Conservation (phyloP, 1,284 basidiomycete species). For the Coniferiporia sulphurascens region DNA sequence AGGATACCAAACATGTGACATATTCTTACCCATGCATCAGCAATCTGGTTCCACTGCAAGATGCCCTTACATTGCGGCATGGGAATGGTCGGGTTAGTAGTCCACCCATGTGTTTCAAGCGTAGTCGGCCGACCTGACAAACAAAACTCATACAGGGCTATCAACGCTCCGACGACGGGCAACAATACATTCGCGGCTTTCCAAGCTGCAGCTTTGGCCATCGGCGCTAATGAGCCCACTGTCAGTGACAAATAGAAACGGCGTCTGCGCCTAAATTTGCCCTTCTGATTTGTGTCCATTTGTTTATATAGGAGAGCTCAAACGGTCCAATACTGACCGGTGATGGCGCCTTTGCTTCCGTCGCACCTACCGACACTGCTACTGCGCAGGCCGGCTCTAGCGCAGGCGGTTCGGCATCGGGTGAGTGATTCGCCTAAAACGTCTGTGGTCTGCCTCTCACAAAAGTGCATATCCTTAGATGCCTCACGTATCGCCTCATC, state of each 20-base stretch:
- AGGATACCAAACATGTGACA: not conserved
- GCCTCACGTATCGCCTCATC: not conserved
- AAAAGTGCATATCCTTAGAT: not conserved
- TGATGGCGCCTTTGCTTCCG: constrained; percentile 36
- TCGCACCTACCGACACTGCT: constrained; percentile 23
- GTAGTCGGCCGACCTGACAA: not conserved
- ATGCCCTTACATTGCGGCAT: constrained; percentile 46
- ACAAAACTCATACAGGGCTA: constrained; percentile 33
- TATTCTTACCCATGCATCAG: constrained; percentile 26
- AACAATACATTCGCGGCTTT: constrained; percentile 48
- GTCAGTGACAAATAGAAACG: constrained; percentile 24
- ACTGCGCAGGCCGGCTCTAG: not conserved
- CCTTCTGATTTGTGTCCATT: not conserved
- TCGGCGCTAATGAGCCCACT: constrained; percentile 34
- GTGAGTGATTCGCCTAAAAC: not conserved
- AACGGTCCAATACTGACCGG: constrained; percentile 36
- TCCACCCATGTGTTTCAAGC: not conserved
- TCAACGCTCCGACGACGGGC: constrained; percentile 55
- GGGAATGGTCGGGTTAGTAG: constrained; percentile 50
- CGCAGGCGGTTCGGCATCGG: not conserved
- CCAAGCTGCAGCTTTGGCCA: constrained; percentile 38
- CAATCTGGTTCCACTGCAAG: constrained; percentile 67
- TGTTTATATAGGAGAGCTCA: constrained; percentile 32
- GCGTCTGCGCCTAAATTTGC: constrained; percentile 16
- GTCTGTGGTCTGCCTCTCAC: not conserved